phyloP scores from a whole-genome alignment of 2,329 filamentous ascomycete species.

The Orbilia ellipsospora region DNA sequence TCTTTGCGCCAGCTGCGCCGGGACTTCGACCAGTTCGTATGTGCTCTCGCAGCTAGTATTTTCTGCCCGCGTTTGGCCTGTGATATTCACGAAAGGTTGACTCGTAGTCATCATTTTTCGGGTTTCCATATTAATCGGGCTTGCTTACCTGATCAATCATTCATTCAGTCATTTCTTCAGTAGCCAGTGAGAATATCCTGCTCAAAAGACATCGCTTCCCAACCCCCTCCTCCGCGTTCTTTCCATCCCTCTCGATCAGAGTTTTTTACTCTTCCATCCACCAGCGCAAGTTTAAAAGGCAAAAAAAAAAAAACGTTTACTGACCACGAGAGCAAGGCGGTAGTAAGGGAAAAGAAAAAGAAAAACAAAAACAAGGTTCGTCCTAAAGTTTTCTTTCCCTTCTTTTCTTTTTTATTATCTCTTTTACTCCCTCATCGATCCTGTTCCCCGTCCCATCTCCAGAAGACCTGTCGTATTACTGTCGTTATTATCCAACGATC shows the following conservation, averaged over 20 bases:
- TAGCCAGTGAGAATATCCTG: slow-evolving; percentile 26
- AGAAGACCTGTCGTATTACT: background rate
- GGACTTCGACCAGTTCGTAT: background rate
- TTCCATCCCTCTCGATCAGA: slow-evolving; percentile 35
- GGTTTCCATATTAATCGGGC: slow-evolving; percentile 50
- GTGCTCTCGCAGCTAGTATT: background rate
- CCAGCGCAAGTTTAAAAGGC: slow-evolving; percentile 26
- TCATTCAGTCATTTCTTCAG: no score
- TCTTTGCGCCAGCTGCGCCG: slow-evolving; percentile 5
- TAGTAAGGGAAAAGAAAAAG: slow-evolving; percentile 14
- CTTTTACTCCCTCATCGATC: slow-evolving; percentile 17
- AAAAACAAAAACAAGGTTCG: slow-evolving; percentile 49
- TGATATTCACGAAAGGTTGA: slow-evolving; percentile 30
- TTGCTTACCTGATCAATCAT: slow-evolving; percentile 53
- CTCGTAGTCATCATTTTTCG: slow-evolving; percentile 36
- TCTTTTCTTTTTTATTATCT: slow-evolving; percentile 12
- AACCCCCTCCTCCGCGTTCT: slow-evolving; percentile 52
- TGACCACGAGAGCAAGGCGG: slow-evolving; percentile 1
- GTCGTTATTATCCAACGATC: slow-evolving; percentile 39
- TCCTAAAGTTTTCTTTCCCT: slow-evolving; percentile 35
- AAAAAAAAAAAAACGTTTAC: slow-evolving; percentile 10
- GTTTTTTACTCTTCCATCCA: slow-evolving; percentile 33
- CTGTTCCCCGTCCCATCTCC: slow-evolving; percentile 17
- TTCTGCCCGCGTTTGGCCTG: slow-evolving; percentile 47
- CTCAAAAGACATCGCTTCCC: slow-evolving; percentile 52